Base-by-base conservation (phyloP, 768 basidiomycete species). In the Cantharellus anzutake region DNA sequence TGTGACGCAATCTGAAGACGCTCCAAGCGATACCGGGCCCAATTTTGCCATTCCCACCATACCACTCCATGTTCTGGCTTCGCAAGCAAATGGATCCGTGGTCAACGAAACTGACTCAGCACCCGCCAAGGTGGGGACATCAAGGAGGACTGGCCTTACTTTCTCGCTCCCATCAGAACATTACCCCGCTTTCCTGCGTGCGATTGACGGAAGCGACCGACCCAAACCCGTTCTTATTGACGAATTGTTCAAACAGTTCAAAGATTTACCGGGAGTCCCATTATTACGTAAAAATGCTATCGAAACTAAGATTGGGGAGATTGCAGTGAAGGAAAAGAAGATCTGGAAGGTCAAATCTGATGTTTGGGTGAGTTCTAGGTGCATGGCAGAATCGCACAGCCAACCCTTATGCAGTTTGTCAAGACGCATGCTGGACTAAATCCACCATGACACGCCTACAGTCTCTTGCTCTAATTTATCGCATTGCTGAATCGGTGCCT, bases 261-360 rank as follows among this genome's bases (percentile, higher is more conserved):
- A 78, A 40, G 69, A 68, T 3, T 4, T 37, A 11, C 48, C 48
- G 37, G 59, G 44, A 35, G 60, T 60, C n/a, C 72, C 83, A 63
- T 83, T 82, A 60, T 77, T 89, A 63, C 88, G 83, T 73, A 91
- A 90, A 75, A 84, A 82, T 56, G 80, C 85, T 3, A 81, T 92
- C 51, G 86, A 88, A 69, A 81, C 80, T 2, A 90, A 90, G 68
- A 74, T 92, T 42, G 75, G 78, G 52, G 86, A 89, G 69, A 76
- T 89, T 7, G 60, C 60, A 75, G 79, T 14, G 37, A 84, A 78
- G 67, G 78, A 80, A 60, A 80, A 75, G 71, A 86, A 79, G 67
- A 70, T 81, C 61, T 92, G 89, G 89, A 70, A 83, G 41, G 74
- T 90, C 39, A 84, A 81, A 50, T 64, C 65, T 3, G 63, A 65